A percentile compares a stretch with the other conserved stretches of the same genome.
Evolutionary conservation across 2,329 filamentous ascomycete genomes (phyloP).

Genomic region (Cladophialophora psammophila): DNA sequence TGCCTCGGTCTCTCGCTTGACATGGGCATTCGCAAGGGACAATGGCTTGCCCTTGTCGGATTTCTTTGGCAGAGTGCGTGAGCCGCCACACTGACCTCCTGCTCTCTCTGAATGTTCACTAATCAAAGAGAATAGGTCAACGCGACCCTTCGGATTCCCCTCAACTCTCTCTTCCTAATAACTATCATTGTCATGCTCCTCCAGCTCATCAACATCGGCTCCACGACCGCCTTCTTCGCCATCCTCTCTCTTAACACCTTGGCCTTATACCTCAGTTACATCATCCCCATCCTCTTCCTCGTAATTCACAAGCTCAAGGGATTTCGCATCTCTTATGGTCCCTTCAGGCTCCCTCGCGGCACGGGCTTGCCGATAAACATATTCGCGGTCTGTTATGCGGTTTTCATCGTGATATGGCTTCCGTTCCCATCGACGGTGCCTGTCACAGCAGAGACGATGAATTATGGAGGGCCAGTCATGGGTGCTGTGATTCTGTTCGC

Average conservation of each 20-base stretch:
- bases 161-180: constrained; percentile 26
- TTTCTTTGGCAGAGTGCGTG: constrained; percentile 44
- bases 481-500: constrained; percentile 33
- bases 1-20: constrained; percentile 60
- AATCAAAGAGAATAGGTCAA: constrained; percentile 44
- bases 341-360: constrained; percentile 41
- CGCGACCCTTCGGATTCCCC: constrained; percentile 36
- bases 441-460: constrained; percentile 45
- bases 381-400: constrained; percentile 43
- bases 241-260: constrained; percentile 37
- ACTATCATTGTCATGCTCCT: constrained; percentile 29
- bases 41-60: constrained; percentile 54
- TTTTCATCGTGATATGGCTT: constrained; percentile 44
- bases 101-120: background rate
- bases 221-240: constrained; percentile 39
- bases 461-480: constrained; percentile 43
- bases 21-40: constrained; percentile 62
- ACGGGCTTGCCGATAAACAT: constrained; percentile 43
- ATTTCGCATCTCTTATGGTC: constrained; percentile 39
- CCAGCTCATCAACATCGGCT: constrained; percentile 39
- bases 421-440: constrained; percentile 44
- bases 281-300: constrained; percentile 57
- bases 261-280: constrained; percentile 58
- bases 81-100: background rate
- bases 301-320: constrained; percentile 44